Percentiles rank a stretch among this genome's conserved stretches.
Conservation (phyloP, 1,284 basidiomycete species). For the Apiotrichum domesticum region DNA sequence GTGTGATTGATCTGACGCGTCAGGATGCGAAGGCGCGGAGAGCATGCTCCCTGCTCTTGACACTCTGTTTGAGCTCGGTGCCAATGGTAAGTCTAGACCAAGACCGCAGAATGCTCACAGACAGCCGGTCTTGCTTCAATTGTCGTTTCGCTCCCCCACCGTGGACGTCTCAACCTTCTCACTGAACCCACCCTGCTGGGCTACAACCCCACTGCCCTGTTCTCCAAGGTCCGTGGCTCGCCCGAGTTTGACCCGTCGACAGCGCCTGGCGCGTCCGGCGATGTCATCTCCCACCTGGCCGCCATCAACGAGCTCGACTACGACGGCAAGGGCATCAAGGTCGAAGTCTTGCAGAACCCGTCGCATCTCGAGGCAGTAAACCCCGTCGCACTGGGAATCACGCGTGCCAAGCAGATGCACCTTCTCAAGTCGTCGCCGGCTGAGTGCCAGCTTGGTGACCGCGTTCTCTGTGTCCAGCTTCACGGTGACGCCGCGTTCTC, state of each 20-base stretch:
- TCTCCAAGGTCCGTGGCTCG: conserved; percentile 77
- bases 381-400: conserved; percentile 79
- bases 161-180: conserved; percentile 81
- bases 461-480: conserved; percentile 77
- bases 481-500: conserved; percentile 86
- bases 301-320: conserved; percentile 37
- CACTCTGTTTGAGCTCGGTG: conserved; percentile 62
- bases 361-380: conserved; percentile 82
- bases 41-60: conserved; percentile 82
- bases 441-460: conserved; percentile 73
- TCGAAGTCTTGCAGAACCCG: conserved; percentile 78
- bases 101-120: too few relatives aligned
- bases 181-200: conserved; percentile 60
- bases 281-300: conserved; percentile 80
- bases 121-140: conserved; percentile 64
- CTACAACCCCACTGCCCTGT: conserved; percentile 61
- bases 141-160: conserved; percentile 58
- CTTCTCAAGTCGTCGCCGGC: conserved; percentile 58
- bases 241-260: conserved; percentile 59
- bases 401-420: conserved; percentile 83
- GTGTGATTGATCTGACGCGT: background rate
- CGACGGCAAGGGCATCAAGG: conserved; percentile 53
- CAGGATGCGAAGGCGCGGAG: conserved; percentile 67
- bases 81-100: conserved; percentile 50
- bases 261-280: conserved; percentile 64